Evolutionary conservation across 805 yeast species (phyloP).

Genomic region (Ogataea parapolymorpha): DNA sequence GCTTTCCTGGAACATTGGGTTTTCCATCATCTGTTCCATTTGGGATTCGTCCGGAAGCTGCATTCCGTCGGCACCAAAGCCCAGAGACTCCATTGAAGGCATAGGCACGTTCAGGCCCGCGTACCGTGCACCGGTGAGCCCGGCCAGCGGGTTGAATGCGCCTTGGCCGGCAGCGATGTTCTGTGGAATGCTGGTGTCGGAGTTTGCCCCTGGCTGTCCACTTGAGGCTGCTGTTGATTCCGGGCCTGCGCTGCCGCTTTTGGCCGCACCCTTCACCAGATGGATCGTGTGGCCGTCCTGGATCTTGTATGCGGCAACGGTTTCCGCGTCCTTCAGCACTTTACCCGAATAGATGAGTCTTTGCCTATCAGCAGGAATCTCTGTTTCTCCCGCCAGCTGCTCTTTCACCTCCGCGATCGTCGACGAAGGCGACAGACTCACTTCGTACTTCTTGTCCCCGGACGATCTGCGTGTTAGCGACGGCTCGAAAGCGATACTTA

Average conservation of each 20-base stretch:
- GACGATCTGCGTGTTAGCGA: slow-evolving; percentile 35
- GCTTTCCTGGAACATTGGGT: slow-evolving; percentile 77
- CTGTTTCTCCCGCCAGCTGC: slow-evolving; percentile 55
- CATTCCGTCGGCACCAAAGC: slow-evolving; percentile 92
- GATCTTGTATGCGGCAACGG: slow-evolving; percentile 71
- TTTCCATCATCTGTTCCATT: slow-evolving; percentile 67
- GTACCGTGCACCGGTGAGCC: slow-evolving; percentile 90
- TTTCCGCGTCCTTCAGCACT: slow-evolving; percentile 81
- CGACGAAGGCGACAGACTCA: slow-evolving; percentile 48
- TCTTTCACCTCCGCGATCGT: slow-evolving; percentile 71
- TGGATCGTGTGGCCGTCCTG: slow-evolving; percentile 86
- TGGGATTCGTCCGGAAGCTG: slow-evolving; percentile 75
- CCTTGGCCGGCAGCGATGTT: slow-evolving; percentile 86
- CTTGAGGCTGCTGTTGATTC: slow-evolving; percentile 20
- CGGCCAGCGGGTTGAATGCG: slow-evolving; percentile 86
- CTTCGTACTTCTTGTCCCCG: slow-evolving; percentile 77
- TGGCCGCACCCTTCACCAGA: slow-evolving; percentile 75
- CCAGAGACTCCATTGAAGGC: slow-evolving; percentile 60
- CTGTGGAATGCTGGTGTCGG: slow-evolving; percentile 51
- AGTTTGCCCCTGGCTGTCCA: slow-evolving; percentile 26
- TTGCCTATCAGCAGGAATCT: slow-evolving; percentile 74
- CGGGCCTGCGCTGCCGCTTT: slow-evolving; percentile 18
- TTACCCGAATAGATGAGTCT: slow-evolving; percentile 92
- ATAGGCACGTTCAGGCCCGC: slow-evolving; percentile 84
- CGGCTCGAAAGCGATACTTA: slow-evolving; percentile 14